Evolutionary conservation across 2,329 filamentous ascomycete genomes (phyloP).

Genomic region (Cryphonectria parasitica): DNA sequence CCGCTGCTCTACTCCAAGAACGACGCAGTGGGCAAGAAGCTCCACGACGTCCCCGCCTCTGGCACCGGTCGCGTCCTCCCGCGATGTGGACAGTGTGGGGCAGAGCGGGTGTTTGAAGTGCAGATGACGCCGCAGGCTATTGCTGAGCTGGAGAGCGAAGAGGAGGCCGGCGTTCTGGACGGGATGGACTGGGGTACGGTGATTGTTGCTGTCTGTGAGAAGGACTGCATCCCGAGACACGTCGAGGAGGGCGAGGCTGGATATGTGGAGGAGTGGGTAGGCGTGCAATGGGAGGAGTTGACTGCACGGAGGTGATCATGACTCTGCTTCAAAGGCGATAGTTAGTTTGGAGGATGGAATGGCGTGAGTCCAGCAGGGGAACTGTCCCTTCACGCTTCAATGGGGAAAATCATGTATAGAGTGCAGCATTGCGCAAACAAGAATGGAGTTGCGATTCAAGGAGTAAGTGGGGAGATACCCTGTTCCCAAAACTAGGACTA

Average conservation of each 20-base stretch:
- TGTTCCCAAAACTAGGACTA: background rate
- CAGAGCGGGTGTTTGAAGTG: conserved; percentile 80
- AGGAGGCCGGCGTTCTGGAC: conserved; percentile 70
- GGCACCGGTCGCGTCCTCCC: conserved; percentile 60
- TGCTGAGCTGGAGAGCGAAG: conserved; percentile 67
- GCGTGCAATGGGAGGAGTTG: conserved; percentile 95
- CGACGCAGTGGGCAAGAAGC: conserved; percentile 71
- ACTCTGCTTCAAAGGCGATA: too few relatives aligned
- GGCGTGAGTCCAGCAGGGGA: too few relatives aligned
- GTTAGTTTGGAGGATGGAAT: too few relatives aligned
- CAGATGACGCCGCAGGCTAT: conserved; percentile 93
- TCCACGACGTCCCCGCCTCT: conserved; percentile 54
- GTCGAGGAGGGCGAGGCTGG: conserved; percentile 66
- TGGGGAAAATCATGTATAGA: too few relatives aligned
- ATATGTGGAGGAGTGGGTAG: conserved; percentile 95
- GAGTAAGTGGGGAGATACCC: background rate
- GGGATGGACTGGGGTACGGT: conserved; percentile 99
- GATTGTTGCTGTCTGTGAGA: conserved; percentile 80
- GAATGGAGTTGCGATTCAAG: background rate
- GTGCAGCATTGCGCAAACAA: background rate
- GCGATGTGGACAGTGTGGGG: conserved; percentile 76
- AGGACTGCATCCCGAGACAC: conserved; percentile 71
- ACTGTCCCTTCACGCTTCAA: too few relatives aligned
- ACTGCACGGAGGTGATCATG: conserved; percentile 40
- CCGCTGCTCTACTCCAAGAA: conserved; percentile 81